Evolutionary conservation across 352 stramenopile species (phyloP).

Genomic region (Pythium oligandrum): DNA sequence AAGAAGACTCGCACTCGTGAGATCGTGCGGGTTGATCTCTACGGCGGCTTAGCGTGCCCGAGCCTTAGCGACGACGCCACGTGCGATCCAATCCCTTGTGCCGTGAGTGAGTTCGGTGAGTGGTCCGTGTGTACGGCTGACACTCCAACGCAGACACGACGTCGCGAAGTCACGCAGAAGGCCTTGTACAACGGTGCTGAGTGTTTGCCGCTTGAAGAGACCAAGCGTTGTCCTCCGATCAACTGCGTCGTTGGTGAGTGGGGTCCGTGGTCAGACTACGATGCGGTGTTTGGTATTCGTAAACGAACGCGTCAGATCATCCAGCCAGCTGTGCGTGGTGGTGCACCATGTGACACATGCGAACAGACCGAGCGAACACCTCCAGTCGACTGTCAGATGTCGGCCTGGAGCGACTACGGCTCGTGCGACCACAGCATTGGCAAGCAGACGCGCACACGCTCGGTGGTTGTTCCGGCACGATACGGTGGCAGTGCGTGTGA

Average conservation of each 20-base stretch:
- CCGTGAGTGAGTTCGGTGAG: conserved; percentile 34
- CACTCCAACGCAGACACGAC: conserved; percentile 26
- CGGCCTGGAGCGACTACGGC: conserved; percentile 40
- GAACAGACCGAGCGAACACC: conserved; percentile 28
- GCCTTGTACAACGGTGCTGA: conserved; percentile 32
- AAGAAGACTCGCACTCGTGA: conserved; percentile 33
- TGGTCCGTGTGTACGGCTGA: conserved; percentile 44
- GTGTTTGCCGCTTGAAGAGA: conserved; percentile 38
- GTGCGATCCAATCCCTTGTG: conserved; percentile 48
- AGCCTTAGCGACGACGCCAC: conserved; percentile 24
- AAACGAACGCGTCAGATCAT: conserved; percentile 11
- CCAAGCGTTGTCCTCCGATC: conserved; percentile 29
- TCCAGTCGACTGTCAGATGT: conserved; percentile 45
- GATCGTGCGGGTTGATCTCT: conserved; percentile 39
- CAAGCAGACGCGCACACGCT: conserved; percentile 24
- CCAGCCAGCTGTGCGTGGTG: conserved; percentile 27
- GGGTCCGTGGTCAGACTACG: conserved; percentile 33
- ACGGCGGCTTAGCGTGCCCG: conserved; percentile 45
- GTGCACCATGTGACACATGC: conserved; percentile 26
- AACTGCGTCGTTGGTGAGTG: conserved; percentile 35
- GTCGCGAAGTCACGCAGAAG: conserved; percentile 23
- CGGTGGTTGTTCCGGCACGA: not conserved
- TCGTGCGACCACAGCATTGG: conserved; percentile 33
- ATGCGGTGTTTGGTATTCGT: conserved; percentile 12
- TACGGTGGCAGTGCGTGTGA: conserved; percentile 14